phyloP scores from a whole-genome alignment of 2,329 filamentous ascomycete species.

The Pyrenophora seminiperda region DNA sequence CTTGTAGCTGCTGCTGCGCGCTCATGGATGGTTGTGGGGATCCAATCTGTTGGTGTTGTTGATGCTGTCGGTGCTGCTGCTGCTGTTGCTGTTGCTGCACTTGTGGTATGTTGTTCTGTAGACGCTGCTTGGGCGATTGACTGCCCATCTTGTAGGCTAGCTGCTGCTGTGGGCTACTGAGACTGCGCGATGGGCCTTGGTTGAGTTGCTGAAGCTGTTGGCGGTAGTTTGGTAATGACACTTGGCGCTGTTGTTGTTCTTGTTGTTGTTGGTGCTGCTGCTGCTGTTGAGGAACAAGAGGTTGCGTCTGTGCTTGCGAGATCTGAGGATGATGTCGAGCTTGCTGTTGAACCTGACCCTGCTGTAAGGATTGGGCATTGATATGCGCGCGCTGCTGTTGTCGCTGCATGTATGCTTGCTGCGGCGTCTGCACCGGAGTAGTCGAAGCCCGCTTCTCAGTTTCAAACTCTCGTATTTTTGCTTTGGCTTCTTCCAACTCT shows the following conservation, averaged over 20 bases:
- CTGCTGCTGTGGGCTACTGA: slow-evolving; percentile 30
- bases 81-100: slow-evolving; percentile 17
- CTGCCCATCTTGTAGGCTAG: slow-evolving; percentile 24
- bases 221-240: slow-evolving; percentile 21
- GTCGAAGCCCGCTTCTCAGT: slow-evolving; percentile 37
- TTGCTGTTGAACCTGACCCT: slow-evolving; percentile 9
- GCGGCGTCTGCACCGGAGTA: slow-evolving; percentile 35
- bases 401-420: slow-evolving; percentile 21
- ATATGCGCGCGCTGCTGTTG: slow-evolving; percentile 10
- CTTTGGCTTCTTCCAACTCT: slow-evolving; percentile 46
- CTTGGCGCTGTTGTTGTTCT: slow-evolving; percentile 13
- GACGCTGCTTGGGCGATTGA: slow-evolving; percentile 28
- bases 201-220: slow-evolving; percentile 35
- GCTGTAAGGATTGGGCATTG: neutral
- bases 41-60: slow-evolving; percentile 19
- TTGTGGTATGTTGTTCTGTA: slow-evolving; percentile 1
- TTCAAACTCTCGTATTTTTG: slow-evolving; percentile 42
- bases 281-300: slow-evolving; percentile 18
- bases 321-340: slow-evolving; percentile 17
- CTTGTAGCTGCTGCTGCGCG: slow-evolving; percentile 29
- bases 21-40: neutral
- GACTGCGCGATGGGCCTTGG: slow-evolving; percentile 13
- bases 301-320: slow-evolving; percentile 16
- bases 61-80: slow-evolving; percentile 13
- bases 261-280: slow-evolving; percentile 25